Evolutionary conservation across 2,329 filamentous ascomycete genomes (phyloP).

Genomic region (Alternaria alternata): DNA sequence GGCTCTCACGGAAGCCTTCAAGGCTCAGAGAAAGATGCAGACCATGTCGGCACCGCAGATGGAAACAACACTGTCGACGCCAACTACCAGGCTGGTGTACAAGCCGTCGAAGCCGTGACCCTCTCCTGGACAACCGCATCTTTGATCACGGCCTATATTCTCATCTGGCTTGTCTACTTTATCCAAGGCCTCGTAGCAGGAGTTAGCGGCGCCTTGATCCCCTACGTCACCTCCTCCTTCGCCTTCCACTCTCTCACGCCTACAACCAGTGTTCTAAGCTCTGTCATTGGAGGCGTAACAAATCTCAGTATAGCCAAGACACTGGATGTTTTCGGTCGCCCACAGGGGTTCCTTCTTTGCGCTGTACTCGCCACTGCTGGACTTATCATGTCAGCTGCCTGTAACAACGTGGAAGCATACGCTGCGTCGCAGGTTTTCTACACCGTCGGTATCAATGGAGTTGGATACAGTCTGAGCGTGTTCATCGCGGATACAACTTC

Average conservation of each 20-base stretch:
- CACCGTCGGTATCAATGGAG: slow-evolving; percentile 12
- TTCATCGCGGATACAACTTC: slow-evolving; percentile 73
- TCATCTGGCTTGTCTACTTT: slow-evolving; percentile 38
- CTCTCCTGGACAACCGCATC: slow-evolving; percentile 7
- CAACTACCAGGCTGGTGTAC: slow-evolving; percentile 8
- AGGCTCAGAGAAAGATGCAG: not conserved
- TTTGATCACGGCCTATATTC: slow-evolving; percentile 12
- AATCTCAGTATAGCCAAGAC: slow-evolving; percentile 50
- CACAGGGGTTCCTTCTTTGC: slow-evolving; percentile 44
- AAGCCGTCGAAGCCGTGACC: slow-evolving; percentile 9
- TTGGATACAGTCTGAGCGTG: slow-evolving; percentile 41
- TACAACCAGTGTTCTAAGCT: slow-evolving; percentile 42
- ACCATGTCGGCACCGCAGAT: not conserved
- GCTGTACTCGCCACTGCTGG: slow-evolving; percentile 25
- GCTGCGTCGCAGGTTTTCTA: slow-evolving; percentile 72
- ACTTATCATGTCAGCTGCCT: slow-evolving; percentile 72
- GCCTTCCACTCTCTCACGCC: slow-evolving; percentile 41
- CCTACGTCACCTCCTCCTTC: slow-evolving; percentile 51
- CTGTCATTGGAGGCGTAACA: slow-evolving; percentile 44
- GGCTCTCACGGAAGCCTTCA: not conserved
- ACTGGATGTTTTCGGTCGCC: slow-evolving; percentile 50
- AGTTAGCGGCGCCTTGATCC: slow-evolving; percentile 45
- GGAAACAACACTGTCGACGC: not conserved
- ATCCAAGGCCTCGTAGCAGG: slow-evolving; percentile 55
- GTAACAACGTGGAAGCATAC: slow-evolving; percentile 65